A percentile compares a stretch with the other conserved stretches of the same genome.
phyloP scores from a whole-genome alignment of 1,284 basidiomycete genomes.

The Sporisorium sorghi region DNA sequence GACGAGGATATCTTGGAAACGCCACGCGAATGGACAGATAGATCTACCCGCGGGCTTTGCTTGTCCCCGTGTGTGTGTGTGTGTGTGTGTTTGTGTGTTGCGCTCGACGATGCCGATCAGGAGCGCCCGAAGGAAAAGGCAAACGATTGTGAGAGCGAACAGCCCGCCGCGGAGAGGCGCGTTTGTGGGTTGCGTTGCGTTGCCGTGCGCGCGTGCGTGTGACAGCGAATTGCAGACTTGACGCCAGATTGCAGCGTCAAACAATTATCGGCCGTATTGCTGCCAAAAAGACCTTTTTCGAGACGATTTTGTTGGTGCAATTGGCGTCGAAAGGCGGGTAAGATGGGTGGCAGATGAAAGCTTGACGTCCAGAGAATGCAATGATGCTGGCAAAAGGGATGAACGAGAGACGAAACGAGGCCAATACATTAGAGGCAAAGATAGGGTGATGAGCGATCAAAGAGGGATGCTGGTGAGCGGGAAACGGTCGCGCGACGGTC shows the following conservation, averaged over 20 bases:
- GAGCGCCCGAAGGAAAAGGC: not conserved
- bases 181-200: slow-evolving; percentile 1
- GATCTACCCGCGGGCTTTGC: slow-evolving; percentile 9
- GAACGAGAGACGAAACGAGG: not conserved
- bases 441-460: slow-evolving; percentile 3
- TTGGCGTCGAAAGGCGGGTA: not conserved
- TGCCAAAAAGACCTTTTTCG: not conserved
- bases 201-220: slow-evolving; percentile 10
- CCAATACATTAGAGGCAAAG: slow-evolving; percentile 9
- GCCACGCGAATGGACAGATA: not conserved
- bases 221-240: slow-evolving; percentile 2
- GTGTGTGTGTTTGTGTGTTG: too few species aligned
- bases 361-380: slow-evolving; percentile 1
- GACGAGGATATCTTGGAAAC: not conserved
- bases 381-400: not conserved
- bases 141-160: slow-evolving; percentile 21
- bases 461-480: slow-evolving; percentile 25
- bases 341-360: slow-evolving; percentile 13
- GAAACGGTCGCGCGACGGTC: slow-evolving; percentile 44
- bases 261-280: slow-evolving; percentile 26
- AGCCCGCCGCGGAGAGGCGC: not conserved
- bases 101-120: slow-evolving; percentile 4
- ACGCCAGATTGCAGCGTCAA: slow-evolving; percentile 13
- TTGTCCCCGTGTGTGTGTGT: too few species aligned
- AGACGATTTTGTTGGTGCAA: slow-evolving; percentile 10